Evolutionary conservation across 2,329 filamentous ascomycete species (phyloP).

Genomic region (Fusarium bactridioides): DNA sequence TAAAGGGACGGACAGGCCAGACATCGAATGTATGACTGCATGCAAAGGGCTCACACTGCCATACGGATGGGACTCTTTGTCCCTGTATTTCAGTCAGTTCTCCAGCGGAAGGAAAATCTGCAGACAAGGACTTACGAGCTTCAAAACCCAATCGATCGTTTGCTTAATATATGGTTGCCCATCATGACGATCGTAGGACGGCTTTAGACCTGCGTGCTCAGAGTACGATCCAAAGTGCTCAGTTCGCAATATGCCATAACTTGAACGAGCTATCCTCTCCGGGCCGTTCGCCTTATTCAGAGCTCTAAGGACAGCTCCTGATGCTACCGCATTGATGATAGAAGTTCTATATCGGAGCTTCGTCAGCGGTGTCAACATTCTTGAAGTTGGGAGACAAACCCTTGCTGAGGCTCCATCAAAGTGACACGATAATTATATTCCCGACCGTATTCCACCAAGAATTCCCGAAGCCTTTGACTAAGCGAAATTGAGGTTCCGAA

Average conservation of each 20-base stretch:
- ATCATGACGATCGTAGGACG: not conserved
- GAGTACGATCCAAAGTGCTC: not conserved
- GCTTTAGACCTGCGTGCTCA: not conserved
- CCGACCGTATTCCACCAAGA: accelerated
- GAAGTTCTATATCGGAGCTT: not conserved
- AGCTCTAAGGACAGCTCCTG: not conserved
- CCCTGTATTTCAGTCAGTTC: not conserved
- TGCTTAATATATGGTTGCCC: not conserved
- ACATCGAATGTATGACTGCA: not conserved
- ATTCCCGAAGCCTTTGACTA: accelerated
- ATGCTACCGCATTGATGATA: not conserved
- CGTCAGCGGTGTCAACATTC: accelerated
- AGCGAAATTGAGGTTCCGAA: not conserved
- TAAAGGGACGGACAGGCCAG: not conserved
- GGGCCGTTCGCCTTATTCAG: not conserved
- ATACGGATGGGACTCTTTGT: not conserved
- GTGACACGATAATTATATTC: not conserved
- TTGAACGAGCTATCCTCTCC: not conserved
- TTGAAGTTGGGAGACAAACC: not conserved
- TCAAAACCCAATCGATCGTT: not conserved
- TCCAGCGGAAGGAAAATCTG: accelerated
- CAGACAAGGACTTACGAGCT: not conserved
- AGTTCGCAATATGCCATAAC: not conserved
- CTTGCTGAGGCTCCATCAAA: not conserved
- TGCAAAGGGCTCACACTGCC: not conserved